A percentile compares a stretch with the other conserved stretches of the same genome.
Evolutionary conservation across 2,329 filamentous ascomycete genomes (phyloP).

Genomic region (Pestalotiopsis sp.): DNA sequence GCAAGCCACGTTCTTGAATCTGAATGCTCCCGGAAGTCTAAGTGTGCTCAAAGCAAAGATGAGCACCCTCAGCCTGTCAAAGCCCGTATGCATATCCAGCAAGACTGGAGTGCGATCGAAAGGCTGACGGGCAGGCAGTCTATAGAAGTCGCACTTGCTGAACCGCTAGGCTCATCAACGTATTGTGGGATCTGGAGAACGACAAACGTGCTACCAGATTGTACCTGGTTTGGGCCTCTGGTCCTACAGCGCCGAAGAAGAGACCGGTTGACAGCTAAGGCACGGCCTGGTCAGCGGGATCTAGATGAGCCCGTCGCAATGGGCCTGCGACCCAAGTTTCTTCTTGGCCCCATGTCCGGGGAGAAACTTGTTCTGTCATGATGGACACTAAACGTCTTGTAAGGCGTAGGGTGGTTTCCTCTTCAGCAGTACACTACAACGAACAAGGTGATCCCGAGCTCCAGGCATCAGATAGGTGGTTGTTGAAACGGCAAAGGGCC

Average conservation of each 20-base stretch:
- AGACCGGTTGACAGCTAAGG: neutral
- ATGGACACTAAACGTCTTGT: neutral
- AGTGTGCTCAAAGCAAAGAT: neutral
- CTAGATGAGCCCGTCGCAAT: constrained; percentile 1
- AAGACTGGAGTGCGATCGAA: neutral
- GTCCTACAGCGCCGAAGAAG: neutral
- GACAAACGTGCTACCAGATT: neutral
- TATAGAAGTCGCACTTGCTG: neutral
- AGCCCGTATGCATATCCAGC: neutral
- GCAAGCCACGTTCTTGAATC: neutral
- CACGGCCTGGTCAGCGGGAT: constrained; percentile 1
- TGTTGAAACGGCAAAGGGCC: neutral
- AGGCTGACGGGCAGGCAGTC: neutral
- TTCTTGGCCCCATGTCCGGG: neutral
- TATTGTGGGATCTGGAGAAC: neutral
- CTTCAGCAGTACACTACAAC: neutral
- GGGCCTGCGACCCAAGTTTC: neutral
- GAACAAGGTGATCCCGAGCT: neutral
- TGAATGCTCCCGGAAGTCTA: neutral
- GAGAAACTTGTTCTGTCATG: neutral
- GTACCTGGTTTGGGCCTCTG: neutral
- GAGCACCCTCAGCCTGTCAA: neutral
- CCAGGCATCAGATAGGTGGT: neutral
- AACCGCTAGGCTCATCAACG: neutral
- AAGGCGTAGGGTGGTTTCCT: neutral